Evolutionary conservation across 108 stramenopile species (phyloP), one percentile per base, ranked within the genome.

Genomic region (Chaetoceros tenuissimus): DNA sequence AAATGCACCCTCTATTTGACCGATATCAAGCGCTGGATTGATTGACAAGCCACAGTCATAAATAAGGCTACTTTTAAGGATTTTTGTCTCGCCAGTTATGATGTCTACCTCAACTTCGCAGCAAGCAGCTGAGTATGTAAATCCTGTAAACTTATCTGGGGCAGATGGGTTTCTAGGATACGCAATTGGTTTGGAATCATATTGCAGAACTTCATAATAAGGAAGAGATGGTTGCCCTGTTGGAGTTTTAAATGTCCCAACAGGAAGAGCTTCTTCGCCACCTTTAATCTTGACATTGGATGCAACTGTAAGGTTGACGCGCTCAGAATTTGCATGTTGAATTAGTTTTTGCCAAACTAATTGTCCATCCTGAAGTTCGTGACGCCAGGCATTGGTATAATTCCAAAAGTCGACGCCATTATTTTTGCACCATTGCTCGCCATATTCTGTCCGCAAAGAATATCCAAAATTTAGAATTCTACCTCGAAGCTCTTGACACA

Each of bases 1-100:
- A 24, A 72, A 59, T 28, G 53, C 71, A 23, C 71, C 71, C 52
- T 72, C 71, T 25, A 72, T 60, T 27, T 72, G 71, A 7, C 71
- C 71, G 10, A 72, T 22, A 30, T 72, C 71, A 23, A 66, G 31
- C 0, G 18, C 46, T 24, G 71, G 29, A 30, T 72, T 72, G n/a
- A 72, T 23, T 28, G 31, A 31, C 10, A 30, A 28, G 23, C 71
- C 71, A 23, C 64, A 66, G 59, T 72, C 71, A 28, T 66, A 62
- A 22, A 52, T 25, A 13, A 72, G 24, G 2, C 28, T 59, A 17
- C 25, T 28, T 45, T 45, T 45, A 18, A 58, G 58, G 18, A 71
- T 40, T 30, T 8, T 17, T 7, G 62, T 59, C n/a, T 62, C 51
- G 1, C 71, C 71, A 7, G 58, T 53, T 10, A 72, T 34, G 22